Percentiles rank a stretch among this genome's conserved stretches.
These are phyloP conservation scores for Fusarium keratoplasticum DNA, from an alignment of 2,329 filamentous ascomycete species.

Conservation along the genomic window DNA sequence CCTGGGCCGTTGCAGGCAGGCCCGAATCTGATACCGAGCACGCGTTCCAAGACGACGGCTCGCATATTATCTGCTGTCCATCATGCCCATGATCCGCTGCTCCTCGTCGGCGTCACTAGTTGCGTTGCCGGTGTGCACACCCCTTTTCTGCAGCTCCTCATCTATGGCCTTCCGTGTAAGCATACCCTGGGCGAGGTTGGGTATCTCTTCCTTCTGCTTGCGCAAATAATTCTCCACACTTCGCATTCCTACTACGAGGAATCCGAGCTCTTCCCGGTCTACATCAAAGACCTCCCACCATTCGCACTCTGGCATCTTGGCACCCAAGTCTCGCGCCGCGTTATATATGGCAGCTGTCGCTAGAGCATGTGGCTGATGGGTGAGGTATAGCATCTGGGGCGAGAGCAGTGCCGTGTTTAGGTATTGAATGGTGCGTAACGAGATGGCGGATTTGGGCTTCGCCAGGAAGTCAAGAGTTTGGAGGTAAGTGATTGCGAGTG, in stretches of 20 bases:
- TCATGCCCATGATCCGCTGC: slow-evolving; percentile 56
- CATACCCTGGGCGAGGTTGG: slow-evolving; percentile 61
- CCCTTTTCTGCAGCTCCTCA: slow-evolving; percentile 68
- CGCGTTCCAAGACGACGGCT: slow-evolving; percentile 1
- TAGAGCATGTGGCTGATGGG: slow-evolving; percentile 87
- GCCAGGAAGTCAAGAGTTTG: slow-evolving; percentile 83
- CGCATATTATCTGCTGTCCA: slow-evolving; percentile 46
- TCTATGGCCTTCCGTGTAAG: slow-evolving; percentile 69
- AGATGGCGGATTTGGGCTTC: slow-evolving; percentile 62
- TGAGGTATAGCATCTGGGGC: slow-evolving; percentile 90
- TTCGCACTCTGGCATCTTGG: slow-evolving; percentile 83
- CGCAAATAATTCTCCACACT: slow-evolving; percentile 80
- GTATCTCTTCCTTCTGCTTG: slow-evolving; percentile 68
- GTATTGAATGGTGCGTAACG: slow-evolving; percentile 76
- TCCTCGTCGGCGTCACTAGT: slow-evolving; percentile 53
- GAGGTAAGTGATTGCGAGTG: slow-evolving; percentile 89
- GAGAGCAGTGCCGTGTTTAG: slow-evolving; percentile 89
- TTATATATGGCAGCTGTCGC: slow-evolving; percentile 92
- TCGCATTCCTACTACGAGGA: slow-evolving; percentile 86
- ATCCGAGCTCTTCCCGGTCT: slow-evolving; percentile 92
- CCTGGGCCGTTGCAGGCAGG: slow-evolving; percentile 4
- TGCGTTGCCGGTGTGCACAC: slow-evolving; percentile 48
- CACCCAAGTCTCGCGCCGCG: slow-evolving; percentile 80
- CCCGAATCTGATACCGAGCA: slow-evolving; percentile 20
- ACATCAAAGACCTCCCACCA: slow-evolving; percentile 99